Evolutionary conservation across 2,329 filamentous ascomycete species (phyloP).

Genomic region (Stenocarpella maydis): DNA sequence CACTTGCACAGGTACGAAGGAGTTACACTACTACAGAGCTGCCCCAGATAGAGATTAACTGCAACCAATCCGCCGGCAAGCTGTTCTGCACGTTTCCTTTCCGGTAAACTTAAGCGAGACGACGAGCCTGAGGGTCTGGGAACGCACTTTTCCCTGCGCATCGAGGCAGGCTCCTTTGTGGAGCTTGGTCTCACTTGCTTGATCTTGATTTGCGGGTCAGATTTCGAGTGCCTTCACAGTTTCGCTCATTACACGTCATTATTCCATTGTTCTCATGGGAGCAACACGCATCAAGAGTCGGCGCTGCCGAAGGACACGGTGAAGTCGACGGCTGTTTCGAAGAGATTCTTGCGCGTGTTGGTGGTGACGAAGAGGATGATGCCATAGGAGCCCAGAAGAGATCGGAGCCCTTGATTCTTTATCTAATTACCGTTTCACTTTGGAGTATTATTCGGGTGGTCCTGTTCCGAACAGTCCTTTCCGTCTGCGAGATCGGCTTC

Average conservation of each 20-base stretch:
- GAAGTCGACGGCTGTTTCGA: constrained; percentile 1
- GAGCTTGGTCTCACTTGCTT: neutral
- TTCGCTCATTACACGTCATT: neutral
- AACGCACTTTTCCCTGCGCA: neutral
- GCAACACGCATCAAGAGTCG: neutral
- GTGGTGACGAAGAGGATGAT: constrained; percentile 16
- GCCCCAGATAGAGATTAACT: neutral
- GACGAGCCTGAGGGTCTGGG: neutral
- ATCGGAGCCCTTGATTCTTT: neutral
- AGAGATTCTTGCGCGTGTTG: neutral
- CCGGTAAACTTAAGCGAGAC: neutral
- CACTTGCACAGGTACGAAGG: neutral
- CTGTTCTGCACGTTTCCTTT: neutral
- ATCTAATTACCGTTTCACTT: neutral
- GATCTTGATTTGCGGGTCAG: neutral
- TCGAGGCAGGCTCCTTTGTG: neutral
- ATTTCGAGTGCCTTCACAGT: neutral
- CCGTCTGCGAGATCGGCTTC: neutral
- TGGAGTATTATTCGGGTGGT: neutral
- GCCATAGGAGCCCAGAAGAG: constrained; percentile 10
- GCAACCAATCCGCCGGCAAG: neutral
- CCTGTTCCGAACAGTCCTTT: neutral
- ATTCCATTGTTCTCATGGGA: neutral
- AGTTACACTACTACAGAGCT: neutral
- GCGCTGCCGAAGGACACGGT: constrained; percentile 7